Evolutionary conservation across 2,329 filamentous ascomycete species (phyloP).

Genomic region (Thermothelomyces thermophilus): DNA sequence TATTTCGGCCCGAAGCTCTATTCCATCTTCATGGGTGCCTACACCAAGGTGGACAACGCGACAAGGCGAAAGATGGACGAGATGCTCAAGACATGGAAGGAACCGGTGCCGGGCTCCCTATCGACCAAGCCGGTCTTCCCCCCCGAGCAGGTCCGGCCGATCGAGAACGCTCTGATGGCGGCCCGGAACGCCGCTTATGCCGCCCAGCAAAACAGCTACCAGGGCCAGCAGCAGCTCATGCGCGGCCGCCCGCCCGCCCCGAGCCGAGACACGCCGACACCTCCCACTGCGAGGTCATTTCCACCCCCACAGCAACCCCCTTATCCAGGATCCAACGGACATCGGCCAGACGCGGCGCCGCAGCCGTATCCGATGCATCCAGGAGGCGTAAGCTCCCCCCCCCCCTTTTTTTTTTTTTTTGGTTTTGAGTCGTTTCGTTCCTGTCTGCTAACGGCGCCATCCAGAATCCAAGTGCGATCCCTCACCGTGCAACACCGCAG

Average conservation of each 20-base stretch:
- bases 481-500: conserved; percentile 30
- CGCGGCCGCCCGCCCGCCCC: conserved; percentile 45
- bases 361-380: conserved; percentile 26
- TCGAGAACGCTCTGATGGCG: conserved; percentile 91
- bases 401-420: neutral
- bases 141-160: conserved; percentile 76
- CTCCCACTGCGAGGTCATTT: conserved; percentile 46
- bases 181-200: conserved; percentile 58
- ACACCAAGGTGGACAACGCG: conserved; percentile 75
- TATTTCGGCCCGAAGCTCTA: conserved; percentile 91
- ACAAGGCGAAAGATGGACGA: conserved; percentile 91
- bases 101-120: conserved; percentile 87
- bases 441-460: conserved; percentile 14
- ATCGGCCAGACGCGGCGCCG: conserved; percentile 15
- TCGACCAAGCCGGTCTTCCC: conserved; percentile 91
- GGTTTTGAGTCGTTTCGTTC: neutral
- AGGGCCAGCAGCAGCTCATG: conserved; percentile 50
- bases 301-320: conserved; percentile 28
- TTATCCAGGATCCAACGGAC: conserved; percentile 19
- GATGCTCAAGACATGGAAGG: conserved; percentile 97
- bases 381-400: conserved; percentile 17
- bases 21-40: conserved; percentile 93
- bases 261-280: conserved; percentile 68
- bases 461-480: conserved; percentile 23
- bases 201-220: conserved; percentile 48